These are phyloP conservation scores for Phytophthora capsici DNA, from an alignment of 352 stramenopile species.

Conservation along the genomic window DNA sequence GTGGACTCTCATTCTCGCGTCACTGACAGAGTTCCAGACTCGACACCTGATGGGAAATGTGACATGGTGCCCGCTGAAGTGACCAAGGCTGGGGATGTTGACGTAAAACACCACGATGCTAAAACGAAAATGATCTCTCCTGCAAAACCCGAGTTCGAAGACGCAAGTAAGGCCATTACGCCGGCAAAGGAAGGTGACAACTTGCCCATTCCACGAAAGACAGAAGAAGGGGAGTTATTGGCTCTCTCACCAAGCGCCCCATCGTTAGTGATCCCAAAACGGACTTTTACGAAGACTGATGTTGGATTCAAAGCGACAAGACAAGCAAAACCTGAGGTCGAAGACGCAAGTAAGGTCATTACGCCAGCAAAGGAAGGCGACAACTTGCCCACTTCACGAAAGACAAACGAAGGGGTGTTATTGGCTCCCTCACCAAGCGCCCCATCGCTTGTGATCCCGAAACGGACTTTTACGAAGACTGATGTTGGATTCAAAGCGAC, in stretches of 20 bases:
- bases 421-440: not conserved
- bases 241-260: not conserved
- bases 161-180: too few relatives aligned
- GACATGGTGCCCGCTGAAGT: not conserved
- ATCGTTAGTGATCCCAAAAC: constrained; percentile 43
- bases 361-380: too few relatives aligned
- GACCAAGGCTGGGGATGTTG: too few relatives aligned
- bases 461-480: constrained; percentile 22
- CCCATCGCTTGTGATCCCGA: constrained; percentile 38
- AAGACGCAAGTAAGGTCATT: too few relatives aligned
- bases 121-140: too few relatives aligned
- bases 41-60: not conserved
- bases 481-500: not conserved
- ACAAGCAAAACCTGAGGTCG: too few relatives aligned
- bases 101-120: too few relatives aligned
- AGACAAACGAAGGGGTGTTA: constrained; percentile 8
- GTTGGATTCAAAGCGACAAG: not conserved
- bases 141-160: too few relatives aligned
- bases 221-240: not conserved
- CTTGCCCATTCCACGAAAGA: too few relatives aligned
- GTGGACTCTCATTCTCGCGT: not conserved
- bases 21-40: not conserved
- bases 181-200: too few relatives aligned
- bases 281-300: constrained; percentile 15
- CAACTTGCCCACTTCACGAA: constrained; percentile 25